Base-by-base conservation (phyloP, 306 rosid species). In the Carpinus viminea region DNA sequence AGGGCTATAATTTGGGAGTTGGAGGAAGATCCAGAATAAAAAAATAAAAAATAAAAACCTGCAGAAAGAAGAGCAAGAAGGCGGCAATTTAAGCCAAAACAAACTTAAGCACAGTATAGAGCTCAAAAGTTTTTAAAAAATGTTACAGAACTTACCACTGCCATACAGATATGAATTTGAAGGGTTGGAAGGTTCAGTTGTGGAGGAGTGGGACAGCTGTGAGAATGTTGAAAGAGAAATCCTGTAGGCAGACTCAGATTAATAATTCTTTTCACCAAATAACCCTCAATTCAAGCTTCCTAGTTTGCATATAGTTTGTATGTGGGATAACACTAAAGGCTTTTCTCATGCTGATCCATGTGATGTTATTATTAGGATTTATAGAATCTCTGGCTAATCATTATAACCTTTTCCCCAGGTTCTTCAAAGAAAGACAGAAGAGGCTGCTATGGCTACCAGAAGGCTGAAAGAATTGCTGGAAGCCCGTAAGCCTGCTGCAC, bases 351-450 rank as follows among this genome's bases (percentile, higher is more conserved):
- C 26, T 65, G 71, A 65, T 70, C 52, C 50, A 16, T 45, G 43
- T 65, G 57, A 59, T 78, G 34, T 56, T 18, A 55, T 10, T 36
- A 18, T 66, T 66, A 31, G 36, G 62, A 46, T 57, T 52, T 78
- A 24, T 34, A 13, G 46, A 5, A 16, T 46, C 78, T 77, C 31
- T 71, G 16, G n/a, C 50, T 68, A 68, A 26, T 78, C 71, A 73
- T 56, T 68, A 74, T 60, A 57, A 76, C 70, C 31, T 47, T 64
- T 83, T 70, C 31, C 81, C 41, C 87, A 90, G 97, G 97, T 92
- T 77, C 95, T 92, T 83, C 97, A 90, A 5, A 88, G 94, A 81
- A 92, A 92, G 92, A 89, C 97, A 78, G 94, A 90, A 85, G 97
- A 90, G 85, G 97, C 97, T 41, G 85, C 94, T 81, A 80, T 80